These are phyloP conservation scores for Phylloporus sp. DNA, from an alignment of 768 basidiomycete genomes.

Conservation along the genomic window DNA sequence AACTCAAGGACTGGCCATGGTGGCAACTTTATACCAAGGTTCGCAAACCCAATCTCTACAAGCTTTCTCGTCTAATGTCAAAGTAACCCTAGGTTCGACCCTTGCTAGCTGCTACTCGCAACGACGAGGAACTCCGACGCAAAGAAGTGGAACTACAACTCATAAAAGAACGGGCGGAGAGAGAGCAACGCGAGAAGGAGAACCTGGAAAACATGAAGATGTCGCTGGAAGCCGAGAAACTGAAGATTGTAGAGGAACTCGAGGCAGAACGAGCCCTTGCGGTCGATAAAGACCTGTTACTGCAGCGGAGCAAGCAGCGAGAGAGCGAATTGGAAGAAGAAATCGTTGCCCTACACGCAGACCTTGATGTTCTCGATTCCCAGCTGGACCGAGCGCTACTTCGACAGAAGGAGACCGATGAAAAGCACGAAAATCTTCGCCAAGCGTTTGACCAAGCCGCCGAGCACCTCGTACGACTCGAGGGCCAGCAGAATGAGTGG, in stretches of 20 bases:
- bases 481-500: slow-evolving; percentile 72
- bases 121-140: slow-evolving; percentile 85
- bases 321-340: slow-evolving; percentile 87
- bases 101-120: slow-evolving; percentile 84
- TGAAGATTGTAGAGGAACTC: slow-evolving; percentile 74
- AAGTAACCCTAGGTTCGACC: slow-evolving; percentile 70
- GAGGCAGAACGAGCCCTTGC: slow-evolving; percentile 77
- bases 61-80: slow-evolving; percentile 2
- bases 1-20: slow-evolving; percentile 96
- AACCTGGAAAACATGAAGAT: slow-evolving; percentile 77
- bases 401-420: slow-evolving; percentile 75
- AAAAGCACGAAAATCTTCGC: slow-evolving; percentile 68
- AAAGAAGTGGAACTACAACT: slow-evolving; percentile 83
- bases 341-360: slow-evolving; percentile 69
- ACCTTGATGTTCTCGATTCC: slow-evolving; percentile 79
- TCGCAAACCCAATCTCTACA: slow-evolving; percentile 1
- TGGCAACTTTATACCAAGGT: slow-evolving; percentile 98
- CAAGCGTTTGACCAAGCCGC: slow-evolving; percentile 80
- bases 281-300: slow-evolving; percentile 76
- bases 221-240: slow-evolving; percentile 79
- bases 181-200: slow-evolving; percentile 78
- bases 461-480: slow-evolving; percentile 79
- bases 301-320: slow-evolving; percentile 82
- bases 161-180: slow-evolving; percentile 80
- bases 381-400: slow-evolving; percentile 79